These are phyloP conservation scores for Atkinsonella texensis DNA, from an alignment of 2,329 filamentous ascomycete species.

Conservation along the genomic window DNA sequence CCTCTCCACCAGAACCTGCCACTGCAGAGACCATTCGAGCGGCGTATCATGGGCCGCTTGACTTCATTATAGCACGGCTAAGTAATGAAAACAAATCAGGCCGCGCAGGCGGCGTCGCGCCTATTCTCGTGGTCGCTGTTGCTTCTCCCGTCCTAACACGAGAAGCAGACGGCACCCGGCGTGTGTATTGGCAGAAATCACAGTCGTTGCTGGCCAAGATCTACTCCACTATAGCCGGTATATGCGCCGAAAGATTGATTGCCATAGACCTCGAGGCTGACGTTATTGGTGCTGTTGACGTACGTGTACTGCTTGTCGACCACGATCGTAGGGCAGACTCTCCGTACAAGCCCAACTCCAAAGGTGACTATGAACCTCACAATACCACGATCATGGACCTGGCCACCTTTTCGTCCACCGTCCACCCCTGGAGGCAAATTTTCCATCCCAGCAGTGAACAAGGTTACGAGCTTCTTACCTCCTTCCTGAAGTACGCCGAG, in stretches of 20 bases:
- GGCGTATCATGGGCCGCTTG: constrained; percentile 49
- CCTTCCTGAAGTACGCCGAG: constrained; percentile 36
- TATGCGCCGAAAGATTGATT: constrained; percentile 51
- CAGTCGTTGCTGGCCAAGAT: constrained; percentile 65
- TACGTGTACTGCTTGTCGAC: constrained; percentile 61
- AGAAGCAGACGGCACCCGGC: constrained; percentile 24
- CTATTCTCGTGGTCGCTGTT: constrained; percentile 43
- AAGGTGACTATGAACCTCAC: constrained; percentile 28
- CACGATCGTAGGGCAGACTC: constrained; percentile 28
- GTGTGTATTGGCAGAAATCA: constrained; percentile 50
- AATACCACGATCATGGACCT: constrained; percentile 38
- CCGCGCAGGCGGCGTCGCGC: constrained; percentile 18
- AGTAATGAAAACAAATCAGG: constrained; percentile 19
- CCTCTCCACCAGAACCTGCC: constrained; percentile 47
- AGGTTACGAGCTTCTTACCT: constrained; percentile 44
- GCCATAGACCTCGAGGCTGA: constrained; percentile 43
- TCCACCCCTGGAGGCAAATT: constrained; percentile 50
- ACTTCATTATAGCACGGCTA: constrained; percentile 38
- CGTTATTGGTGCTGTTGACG: constrained; percentile 60
- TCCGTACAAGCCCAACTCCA: constrained; percentile 20
- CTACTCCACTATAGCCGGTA: constrained; percentile 64
- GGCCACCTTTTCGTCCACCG: constrained; percentile 37
- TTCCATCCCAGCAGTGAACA: constrained; percentile 55
- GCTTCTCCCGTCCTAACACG: constrained; percentile 47
- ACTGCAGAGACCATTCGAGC: constrained; percentile 38